Evolutionary conservation across 2,329 filamentous ascomycete species (phyloP).

Genomic region (Ilyonectria destructans): DNA sequence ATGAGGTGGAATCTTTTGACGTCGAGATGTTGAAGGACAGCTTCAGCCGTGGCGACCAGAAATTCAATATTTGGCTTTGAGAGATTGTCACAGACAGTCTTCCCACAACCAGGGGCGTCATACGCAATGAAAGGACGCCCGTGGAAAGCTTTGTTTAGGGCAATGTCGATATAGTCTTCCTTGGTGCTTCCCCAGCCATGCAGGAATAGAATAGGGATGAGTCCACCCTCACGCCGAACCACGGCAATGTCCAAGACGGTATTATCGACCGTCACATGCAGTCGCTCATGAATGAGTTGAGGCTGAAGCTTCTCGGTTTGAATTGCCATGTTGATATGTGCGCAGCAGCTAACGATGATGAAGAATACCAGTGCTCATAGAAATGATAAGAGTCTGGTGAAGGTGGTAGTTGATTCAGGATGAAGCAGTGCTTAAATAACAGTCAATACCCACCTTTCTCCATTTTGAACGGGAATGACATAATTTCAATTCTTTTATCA

Average conservation of each 20-base stretch:
- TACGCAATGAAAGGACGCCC: slow-evolving; percentile 42
- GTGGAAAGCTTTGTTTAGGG: slow-evolving; percentile 34
- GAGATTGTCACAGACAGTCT: slow-evolving; percentile 35
- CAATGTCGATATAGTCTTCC: slow-evolving; percentile 47
- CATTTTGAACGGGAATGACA: neutral
- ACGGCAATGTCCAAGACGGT: slow-evolving; percentile 7
- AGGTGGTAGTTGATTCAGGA: neutral
- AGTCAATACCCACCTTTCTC: neutral
- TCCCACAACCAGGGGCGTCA: slow-evolving; percentile 46
- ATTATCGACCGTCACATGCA: slow-evolving; percentile 1
- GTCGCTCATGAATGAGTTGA: slow-evolving; percentile 5
- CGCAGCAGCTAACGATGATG: neutral
- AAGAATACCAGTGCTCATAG: neutral
- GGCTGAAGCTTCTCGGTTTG: neutral
- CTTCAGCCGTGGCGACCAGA: slow-evolving; percentile 37
- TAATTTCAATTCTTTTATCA: neutral
- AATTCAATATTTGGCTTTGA: slow-evolving; percentile 39
- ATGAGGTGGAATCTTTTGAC: slow-evolving; percentile 43
- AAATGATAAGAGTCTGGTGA: neutral
- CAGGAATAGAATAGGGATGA: slow-evolving; percentile 42
- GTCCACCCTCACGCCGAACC: slow-evolving; percentile 7
- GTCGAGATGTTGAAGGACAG: slow-evolving; percentile 33
- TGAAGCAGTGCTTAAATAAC: neutral
- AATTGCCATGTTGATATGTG: neutral
- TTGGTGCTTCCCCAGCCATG: slow-evolving; percentile 49